phyloP scores from a whole-genome alignment of 169 alveolate genomes.

The Cryptosporidium parvum region DNA sequence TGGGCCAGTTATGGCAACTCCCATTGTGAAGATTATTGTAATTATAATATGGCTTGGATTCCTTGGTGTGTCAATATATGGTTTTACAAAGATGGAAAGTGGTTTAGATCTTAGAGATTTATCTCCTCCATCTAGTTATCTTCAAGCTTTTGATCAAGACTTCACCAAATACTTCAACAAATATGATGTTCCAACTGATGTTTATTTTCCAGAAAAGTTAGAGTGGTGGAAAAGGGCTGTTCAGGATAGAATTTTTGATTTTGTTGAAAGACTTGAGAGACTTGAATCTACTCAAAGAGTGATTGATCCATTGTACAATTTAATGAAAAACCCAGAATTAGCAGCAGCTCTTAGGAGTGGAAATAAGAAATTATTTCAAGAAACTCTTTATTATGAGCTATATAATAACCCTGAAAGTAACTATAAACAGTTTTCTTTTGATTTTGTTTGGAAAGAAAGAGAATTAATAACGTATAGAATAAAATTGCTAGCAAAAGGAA shows the following conservation, averaged over 20 bases:
- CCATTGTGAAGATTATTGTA: constrained; percentile 78
- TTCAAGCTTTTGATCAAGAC: constrained; percentile 78
- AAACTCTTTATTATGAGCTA: constrained; percentile 78
- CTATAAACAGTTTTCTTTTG: constrained; percentile 80
- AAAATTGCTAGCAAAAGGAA: constrained; percentile 77
- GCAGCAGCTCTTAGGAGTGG: constrained; percentile 79
- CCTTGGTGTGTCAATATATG: constrained; percentile 77
- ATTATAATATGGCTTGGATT: constrained; percentile 74
- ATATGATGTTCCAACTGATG: constrained; percentile 82
- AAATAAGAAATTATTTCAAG: constrained; percentile 78
- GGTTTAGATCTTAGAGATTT: constrained; percentile 82
- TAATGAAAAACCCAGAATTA: constrained; percentile 80
- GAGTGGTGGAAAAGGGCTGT: constrained; percentile 76
- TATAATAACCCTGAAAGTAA: constrained; percentile 77
- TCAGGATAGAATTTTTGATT: constrained; percentile 76
- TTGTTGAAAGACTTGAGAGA: constrained; percentile 52
- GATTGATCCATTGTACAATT: constrained; percentile 79
- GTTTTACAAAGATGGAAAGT: constrained; percentile 80
- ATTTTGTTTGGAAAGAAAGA: constrained; percentile 82
- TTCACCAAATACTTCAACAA: constrained; percentile 77
- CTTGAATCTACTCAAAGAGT: constrained; percentile 72
- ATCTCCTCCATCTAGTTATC: constrained; percentile 80
- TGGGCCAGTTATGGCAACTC: constrained; percentile 79
- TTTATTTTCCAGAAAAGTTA: constrained; percentile 79
- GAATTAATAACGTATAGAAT: constrained; percentile 80